phyloP scores from a whole-genome alignment of 2,329 filamentous ascomycete species.

The Paracorniculantispora psalliotae region DNA sequence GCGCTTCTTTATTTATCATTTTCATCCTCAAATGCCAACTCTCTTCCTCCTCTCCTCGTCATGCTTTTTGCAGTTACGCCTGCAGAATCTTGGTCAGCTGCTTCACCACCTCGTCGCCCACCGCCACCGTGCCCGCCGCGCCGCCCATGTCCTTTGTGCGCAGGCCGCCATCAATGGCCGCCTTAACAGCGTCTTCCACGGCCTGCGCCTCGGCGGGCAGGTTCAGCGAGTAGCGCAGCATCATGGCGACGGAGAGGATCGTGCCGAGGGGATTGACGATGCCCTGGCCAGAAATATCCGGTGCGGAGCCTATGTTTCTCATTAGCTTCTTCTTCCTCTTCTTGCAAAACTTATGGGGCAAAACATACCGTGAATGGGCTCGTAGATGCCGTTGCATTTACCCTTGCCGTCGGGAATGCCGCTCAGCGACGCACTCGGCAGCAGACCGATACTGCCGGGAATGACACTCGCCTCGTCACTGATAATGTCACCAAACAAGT shows the following conservation, averaged over 20 bases:
- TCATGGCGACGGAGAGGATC: slow-evolving; percentile 89
- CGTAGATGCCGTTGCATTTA: slow-evolving; percentile 90
- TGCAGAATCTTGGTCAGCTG: slow-evolving; percentile 68
- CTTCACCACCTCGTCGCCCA: slow-evolving; percentile 68
- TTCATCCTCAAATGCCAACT: too few species aligned
- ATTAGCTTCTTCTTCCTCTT: not conserved
- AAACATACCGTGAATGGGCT: slow-evolving; percentile 83
- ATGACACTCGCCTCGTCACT: slow-evolving; percentile 85
- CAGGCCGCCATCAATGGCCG: slow-evolving; percentile 72
- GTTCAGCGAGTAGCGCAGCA: slow-evolving; percentile 88
- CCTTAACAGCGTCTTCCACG: slow-evolving; percentile 76
- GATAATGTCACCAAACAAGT: slow-evolving; percentile 94
- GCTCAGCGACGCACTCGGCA: slow-evolving; percentile 82
- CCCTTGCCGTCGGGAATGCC: slow-evolving; percentile 81
- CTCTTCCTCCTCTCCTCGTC: not conserved
- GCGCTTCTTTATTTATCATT: too few species aligned
- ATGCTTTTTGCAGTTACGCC: slow-evolving; percentile 20
- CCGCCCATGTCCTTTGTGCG: slow-evolving; percentile 85
- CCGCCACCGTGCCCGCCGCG: slow-evolving; percentile 63
- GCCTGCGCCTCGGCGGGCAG: slow-evolving; percentile 70
- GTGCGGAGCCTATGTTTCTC: slow-evolving; percentile 64
- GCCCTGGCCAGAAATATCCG: slow-evolving; percentile 87
- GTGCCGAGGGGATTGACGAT: slow-evolving; percentile 83
- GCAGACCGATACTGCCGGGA: slow-evolving; percentile 79
- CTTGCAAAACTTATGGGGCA: not conserved